phyloP scores from a whole-genome alignment of 2,329 filamentous ascomycete species.

The Domatiomyces globalis region DNA sequence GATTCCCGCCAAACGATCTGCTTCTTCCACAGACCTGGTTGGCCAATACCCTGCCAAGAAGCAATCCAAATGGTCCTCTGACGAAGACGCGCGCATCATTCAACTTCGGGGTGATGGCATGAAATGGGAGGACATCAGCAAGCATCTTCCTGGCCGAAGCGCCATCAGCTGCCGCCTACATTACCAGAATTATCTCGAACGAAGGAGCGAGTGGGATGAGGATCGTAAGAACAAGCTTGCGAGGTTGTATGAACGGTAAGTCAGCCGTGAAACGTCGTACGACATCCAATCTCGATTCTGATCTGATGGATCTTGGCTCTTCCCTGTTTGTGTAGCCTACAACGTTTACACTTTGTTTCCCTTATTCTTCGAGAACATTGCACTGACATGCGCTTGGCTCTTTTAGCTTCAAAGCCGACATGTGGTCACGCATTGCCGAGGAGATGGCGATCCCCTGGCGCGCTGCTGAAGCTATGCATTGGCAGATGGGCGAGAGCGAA shows the following conservation, averaged over 20 bases:
- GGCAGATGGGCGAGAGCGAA: constrained; percentile 83
- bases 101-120: constrained; percentile 78
- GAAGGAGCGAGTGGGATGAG: constrained; percentile 88
- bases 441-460: constrained; percentile 94
- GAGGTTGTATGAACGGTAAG: constrained; percentile 83
- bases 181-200: constrained; percentile 94
- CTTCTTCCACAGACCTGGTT: constrained; percentile 26
- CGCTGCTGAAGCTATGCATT: constrained; percentile 94
- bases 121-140: constrained; percentile 99
- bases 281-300: constrained; percentile 2
- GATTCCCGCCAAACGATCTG: constrained; percentile 22
- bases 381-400: constrained; percentile 1
- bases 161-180: constrained; percentile 88
- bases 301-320: constrained; percentile 2
- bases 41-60: constrained; percentile 65
- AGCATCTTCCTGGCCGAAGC: constrained; percentile 75
- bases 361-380: background rate
- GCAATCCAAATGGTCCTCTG: constrained; percentile 90
- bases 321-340: background rate
- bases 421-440: constrained; percentile 92
- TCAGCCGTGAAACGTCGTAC: constrained; percentile 19
- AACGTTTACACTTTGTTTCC: background rate
- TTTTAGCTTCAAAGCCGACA: constrained; percentile 85
- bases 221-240: constrained; percentile 96
- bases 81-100: constrained; percentile 89